Evolutionary conservation across 2,329 filamentous ascomycete genomes (phyloP).

Genomic region (Lachnellula hyalina): DNA sequence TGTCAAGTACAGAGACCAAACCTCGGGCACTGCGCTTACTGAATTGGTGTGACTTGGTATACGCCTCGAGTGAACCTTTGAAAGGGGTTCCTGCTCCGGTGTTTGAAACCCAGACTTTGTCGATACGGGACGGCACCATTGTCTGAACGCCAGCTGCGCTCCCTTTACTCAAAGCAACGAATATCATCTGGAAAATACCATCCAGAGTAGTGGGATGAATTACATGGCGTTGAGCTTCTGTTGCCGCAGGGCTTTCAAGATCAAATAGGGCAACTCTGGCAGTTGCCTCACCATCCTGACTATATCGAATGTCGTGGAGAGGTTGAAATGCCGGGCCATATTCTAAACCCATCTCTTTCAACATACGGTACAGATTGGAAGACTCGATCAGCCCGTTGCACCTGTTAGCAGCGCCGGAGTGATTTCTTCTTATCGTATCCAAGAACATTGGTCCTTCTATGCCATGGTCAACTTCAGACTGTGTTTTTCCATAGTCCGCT

Average conservation of each 20-base stretch:
- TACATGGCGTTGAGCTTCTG: conserved; percentile 25
- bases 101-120: background rate
- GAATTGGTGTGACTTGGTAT: background rate
- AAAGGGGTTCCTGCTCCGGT: background rate
- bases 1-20: background rate
- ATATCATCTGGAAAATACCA: conserved; percentile 32
- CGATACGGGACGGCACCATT: background rate
- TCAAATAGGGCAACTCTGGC: background rate
- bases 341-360: conserved; percentile 26
- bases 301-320: background rate
- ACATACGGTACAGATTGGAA: background rate
- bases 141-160: background rate
- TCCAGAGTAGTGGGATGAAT: conserved; percentile 43
- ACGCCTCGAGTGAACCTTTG: background rate
- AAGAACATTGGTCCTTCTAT: background rate
- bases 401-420: no score
- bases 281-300: background rate
- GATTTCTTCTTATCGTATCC: no score
- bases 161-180: background rate
- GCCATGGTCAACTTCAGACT: background rate
- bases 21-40: background rate
- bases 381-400: background rate
- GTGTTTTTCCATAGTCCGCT: background rate
- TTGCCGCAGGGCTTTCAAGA: background rate
- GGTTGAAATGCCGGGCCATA: conserved; percentile 9